Conservation (phyloP, 208 protist species). For the Histomonas meleagridis region DNA sequence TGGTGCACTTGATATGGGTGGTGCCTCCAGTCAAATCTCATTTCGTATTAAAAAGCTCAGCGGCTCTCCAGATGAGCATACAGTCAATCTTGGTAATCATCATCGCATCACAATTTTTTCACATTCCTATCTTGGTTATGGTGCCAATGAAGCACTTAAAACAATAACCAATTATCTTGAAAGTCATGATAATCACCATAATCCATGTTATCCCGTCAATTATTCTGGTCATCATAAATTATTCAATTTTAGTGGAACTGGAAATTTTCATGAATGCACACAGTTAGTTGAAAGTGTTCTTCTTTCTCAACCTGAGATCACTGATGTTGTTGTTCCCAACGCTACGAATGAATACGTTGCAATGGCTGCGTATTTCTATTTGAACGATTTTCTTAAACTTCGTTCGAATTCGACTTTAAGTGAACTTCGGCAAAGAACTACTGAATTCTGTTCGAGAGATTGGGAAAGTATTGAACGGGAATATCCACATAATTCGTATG, state of each 20-base stretch:
- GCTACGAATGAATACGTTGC: background rate
- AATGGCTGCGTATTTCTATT: background rate
- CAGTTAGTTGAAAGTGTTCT: background rate
- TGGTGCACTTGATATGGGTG: background rate
- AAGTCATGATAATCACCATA: no score
- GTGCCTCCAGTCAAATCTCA: background rate
- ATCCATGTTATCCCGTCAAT: no score
- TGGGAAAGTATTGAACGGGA: background rate
- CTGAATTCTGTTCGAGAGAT: background rate
- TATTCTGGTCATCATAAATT: no score
- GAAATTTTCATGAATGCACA: background rate
- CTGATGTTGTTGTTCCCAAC: background rate
- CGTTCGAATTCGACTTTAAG: background rate
- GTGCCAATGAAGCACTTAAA: background rate
- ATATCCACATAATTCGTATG: background rate
- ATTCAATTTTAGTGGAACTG: background rate
- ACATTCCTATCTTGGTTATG: background rate
- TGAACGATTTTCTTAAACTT: background rate
- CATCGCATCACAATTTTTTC: background rate
- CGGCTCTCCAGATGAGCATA: no score
- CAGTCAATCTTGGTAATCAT: background rate
- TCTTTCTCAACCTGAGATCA: background rate
- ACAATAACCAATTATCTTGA: no score
- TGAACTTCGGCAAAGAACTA: background rate
- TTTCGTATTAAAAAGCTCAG: no score